These are phyloP conservation scores for Cnidoscolus chayamansa DNA, from an alignment of 441 rosid species.

Conservation along the genomic window DNA sequence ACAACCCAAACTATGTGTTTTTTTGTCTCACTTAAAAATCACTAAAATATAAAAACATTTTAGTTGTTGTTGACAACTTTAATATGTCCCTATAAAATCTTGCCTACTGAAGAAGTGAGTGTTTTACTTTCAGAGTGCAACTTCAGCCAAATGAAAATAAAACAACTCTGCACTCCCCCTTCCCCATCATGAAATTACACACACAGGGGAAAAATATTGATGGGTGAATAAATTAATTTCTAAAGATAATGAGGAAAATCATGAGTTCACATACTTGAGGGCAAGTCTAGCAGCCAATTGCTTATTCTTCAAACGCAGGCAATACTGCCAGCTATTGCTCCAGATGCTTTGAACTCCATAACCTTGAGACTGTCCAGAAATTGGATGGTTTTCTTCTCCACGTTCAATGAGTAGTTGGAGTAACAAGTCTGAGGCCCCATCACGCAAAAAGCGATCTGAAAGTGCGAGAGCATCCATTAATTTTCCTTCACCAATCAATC, in stretches of 20 bases:
- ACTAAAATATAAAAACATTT: not conserved
- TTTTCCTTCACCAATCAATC: conserved; percentile 90
- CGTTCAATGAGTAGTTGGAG: conserved; percentile 82
- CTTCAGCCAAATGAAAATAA: not conserved
- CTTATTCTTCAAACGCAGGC: conserved; percentile 93
- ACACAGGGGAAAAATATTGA: not conserved
- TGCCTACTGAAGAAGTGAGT: not conserved
- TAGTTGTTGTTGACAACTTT: not conserved
- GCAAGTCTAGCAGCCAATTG: conserved; percentile 88
- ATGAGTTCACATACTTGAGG: conserved; percentile 60
- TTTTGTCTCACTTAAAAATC: not conserved
- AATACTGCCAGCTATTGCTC: conserved; percentile 96
- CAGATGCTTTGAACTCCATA: conserved; percentile 61
- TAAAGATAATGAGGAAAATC: conserved; percentile 3
- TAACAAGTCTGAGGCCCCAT: conserved; percentile 87
- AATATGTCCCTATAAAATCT: not conserved
- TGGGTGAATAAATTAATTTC: not conserved
- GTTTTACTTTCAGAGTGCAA: not conserved
- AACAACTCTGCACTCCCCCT: not conserved
- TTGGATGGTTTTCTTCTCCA: conserved; percentile 63
- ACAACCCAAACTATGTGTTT: not conserved
- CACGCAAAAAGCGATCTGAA: conserved; percentile 90
- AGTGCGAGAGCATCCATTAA: conserved; percentile 97
- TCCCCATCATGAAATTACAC: not conserved
- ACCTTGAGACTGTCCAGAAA: conserved; percentile 50